These are phyloP conservation scores for Epichloe festucae DNA, from an alignment of 2,329 filamentous ascomycete species.

Conservation along the genomic window DNA sequence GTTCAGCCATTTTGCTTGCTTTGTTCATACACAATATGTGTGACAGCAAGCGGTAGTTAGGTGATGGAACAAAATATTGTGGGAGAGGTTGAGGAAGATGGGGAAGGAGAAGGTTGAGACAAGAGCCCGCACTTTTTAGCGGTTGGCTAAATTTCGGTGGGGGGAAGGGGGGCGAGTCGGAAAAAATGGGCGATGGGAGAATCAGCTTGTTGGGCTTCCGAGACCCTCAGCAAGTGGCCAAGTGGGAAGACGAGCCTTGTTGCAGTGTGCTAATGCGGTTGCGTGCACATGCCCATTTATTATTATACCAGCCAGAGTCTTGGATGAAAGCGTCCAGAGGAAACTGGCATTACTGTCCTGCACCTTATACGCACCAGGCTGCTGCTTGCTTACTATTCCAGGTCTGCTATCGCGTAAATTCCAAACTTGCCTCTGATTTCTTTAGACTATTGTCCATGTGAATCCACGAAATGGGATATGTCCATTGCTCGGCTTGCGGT, in stretches of 20 bases:
- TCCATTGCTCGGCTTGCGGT: too few species aligned
- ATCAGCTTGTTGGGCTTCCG: conserved; percentile 18
- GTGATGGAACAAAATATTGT: conserved; percentile 16
- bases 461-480: too few species aligned
- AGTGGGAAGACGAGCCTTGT: background rate
- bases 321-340: background rate
- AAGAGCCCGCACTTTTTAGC: conserved; percentile 20
- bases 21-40: background rate
- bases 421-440: too few species aligned
- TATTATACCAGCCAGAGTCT: background rate
- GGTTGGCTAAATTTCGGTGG: conserved; percentile 28
- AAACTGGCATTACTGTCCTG: background rate
- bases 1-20: conserved; percentile 43
- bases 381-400: background rate
- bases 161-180: conserved; percentile 19
- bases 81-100: conserved; percentile 14
- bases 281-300: background rate
- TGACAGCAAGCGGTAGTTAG: conserved; percentile 11
- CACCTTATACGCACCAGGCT: background rate
- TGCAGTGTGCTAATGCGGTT: background rate
- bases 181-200: conserved; percentile 20
- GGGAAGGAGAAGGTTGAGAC: conserved; percentile 19
- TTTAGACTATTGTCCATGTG: too few species aligned
- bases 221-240: background rate
- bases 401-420: background rate